These are phyloP conservation scores for Xylaria intraflava DNA, from an alignment of 495 filamentous ascomycete species.

Conservation along the genomic window DNA sequence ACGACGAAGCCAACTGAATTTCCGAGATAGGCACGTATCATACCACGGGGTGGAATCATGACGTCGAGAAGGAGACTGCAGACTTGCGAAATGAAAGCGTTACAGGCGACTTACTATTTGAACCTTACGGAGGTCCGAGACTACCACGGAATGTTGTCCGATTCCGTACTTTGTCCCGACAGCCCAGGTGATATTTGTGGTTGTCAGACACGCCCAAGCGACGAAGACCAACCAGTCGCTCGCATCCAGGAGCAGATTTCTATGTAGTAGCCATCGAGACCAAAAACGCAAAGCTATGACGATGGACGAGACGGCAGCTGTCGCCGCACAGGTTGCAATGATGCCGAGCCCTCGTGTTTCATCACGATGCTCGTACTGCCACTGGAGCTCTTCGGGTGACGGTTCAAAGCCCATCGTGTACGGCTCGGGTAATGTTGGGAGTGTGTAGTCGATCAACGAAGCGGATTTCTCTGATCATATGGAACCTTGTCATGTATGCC, in stretches of 20 bases:
- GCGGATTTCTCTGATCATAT: background rate
- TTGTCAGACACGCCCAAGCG: conserved; percentile 7
- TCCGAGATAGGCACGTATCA: background rate
- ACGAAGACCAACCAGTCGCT: conserved; percentile 14
- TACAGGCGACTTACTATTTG: conserved; percentile 11
- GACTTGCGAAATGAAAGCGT: too few relatives aligned
- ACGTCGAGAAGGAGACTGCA: background rate
- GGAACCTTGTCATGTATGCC: too few relatives aligned
- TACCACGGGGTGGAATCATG: background rate
- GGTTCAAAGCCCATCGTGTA: conserved; percentile 1
- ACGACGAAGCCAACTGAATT: background rate
- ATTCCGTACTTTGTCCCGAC: conserved; percentile 8
- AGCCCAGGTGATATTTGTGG: conserved; percentile 1
- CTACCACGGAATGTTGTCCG: conserved; percentile 8
- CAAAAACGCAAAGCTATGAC: conserved; percentile 7
- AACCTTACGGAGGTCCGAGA: conserved; percentile 2
- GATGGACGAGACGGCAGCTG: conserved; percentile 1
- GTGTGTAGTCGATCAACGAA: background rate
- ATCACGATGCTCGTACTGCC: conserved; percentile 10
- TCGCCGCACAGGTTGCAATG: conserved; percentile 1
- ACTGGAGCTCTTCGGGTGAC: background rate
- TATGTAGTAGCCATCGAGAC: conserved; percentile 2
- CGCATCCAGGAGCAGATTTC: conserved; percentile 2
- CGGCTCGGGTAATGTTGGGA: background rate
- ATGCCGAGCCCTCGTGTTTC: conserved; percentile 1